These are phyloP conservation scores for Phlegmacium glaucopus DNA, from an alignment of 768 basidiomycete species.

Conservation along the genomic window DNA sequence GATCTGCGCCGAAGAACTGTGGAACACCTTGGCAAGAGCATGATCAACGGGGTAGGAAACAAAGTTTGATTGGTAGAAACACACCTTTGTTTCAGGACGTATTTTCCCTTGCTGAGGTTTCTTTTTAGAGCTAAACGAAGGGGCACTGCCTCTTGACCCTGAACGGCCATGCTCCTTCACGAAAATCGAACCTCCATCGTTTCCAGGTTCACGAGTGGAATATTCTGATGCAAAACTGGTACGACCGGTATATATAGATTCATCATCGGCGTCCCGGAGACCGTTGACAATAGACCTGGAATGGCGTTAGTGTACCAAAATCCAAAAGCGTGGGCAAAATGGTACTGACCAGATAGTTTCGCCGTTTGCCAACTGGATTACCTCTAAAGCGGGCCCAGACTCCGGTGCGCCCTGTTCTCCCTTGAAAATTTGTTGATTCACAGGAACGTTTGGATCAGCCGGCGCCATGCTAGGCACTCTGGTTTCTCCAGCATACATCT, in stretches of 20 bases:
- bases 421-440: constrained; percentile 26
- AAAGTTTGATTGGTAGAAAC: constrained; percentile 19
- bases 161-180: constrained; percentile 73
- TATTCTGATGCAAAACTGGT: constrained; percentile 75
- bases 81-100: constrained; percentile 83
- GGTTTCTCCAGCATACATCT: constrained; percentile 72
- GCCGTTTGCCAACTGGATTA: constrained; percentile 83
- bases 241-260: constrained; percentile 64
- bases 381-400: constrained; percentile 64
- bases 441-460: constrained; percentile 30
- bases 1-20: constrained; percentile 74
- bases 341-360: constrained; percentile 76
- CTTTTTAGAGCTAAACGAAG: constrained; percentile 60
- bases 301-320: constrained; percentile 15
- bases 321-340: constrained; percentile 2
- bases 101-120: constrained; percentile 49
- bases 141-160: constrained; percentile 63
- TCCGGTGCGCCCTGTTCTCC: constrained; percentile 35
- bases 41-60: constrained; percentile 24
- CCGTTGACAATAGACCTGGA: constrained; percentile 81
- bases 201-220: constrained; percentile 46
- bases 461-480: constrained; percentile 30
- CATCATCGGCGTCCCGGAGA: constrained; percentile 72
- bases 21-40: constrained; percentile 54
- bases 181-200: constrained; percentile 65